phyloP scores from a whole-genome alignment of 768 basidiomycete species.

The Leccinum uliginosum region DNA sequence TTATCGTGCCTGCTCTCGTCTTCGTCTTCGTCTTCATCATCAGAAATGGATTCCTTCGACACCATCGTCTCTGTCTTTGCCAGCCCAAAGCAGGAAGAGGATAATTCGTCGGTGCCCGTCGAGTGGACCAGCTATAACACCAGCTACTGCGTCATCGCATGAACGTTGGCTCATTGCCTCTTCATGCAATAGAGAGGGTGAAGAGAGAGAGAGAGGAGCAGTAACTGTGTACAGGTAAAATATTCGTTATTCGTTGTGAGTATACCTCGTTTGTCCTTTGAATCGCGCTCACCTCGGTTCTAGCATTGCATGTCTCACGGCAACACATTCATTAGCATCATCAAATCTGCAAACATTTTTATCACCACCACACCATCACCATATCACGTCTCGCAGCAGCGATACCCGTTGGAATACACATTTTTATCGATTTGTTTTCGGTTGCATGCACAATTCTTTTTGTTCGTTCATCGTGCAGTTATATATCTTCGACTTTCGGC shows the following conservation, averaged over 20 bases:
- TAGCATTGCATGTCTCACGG: constrained; percentile 8
- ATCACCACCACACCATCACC: constrained; percentile 2
- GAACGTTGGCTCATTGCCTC: background rate
- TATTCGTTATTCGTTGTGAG: constrained; percentile 23
- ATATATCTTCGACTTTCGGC: constrained; percentile 20
- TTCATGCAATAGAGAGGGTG: background rate
- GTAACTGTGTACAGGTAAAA: background rate
- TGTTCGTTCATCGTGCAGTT: constrained; percentile 18
- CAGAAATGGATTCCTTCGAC: constrained; percentile 22
- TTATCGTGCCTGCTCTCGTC: background rate
- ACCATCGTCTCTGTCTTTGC: constrained; percentile 14
- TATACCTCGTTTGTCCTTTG: background rate
- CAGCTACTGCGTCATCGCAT: constrained; percentile 20
- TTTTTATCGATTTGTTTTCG: background rate
- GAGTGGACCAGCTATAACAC: constrained; percentile 5
- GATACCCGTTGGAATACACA: background rate
- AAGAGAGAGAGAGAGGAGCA: background rate
- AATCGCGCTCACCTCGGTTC: constrained; percentile 7
- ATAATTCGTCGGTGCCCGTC: constrained; percentile 11
- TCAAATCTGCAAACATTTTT: background rate
- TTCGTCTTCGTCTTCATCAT: background rate
- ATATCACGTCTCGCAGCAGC: constrained; percentile 3
- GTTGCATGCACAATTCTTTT: constrained; percentile 9
- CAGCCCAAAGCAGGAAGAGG: constrained; percentile 4
- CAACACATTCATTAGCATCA: constrained; percentile 7